Evolutionary conservation across 2,329 filamentous ascomycete genomes (phyloP).

Genomic region (Bipolaris gigantea): DNA sequence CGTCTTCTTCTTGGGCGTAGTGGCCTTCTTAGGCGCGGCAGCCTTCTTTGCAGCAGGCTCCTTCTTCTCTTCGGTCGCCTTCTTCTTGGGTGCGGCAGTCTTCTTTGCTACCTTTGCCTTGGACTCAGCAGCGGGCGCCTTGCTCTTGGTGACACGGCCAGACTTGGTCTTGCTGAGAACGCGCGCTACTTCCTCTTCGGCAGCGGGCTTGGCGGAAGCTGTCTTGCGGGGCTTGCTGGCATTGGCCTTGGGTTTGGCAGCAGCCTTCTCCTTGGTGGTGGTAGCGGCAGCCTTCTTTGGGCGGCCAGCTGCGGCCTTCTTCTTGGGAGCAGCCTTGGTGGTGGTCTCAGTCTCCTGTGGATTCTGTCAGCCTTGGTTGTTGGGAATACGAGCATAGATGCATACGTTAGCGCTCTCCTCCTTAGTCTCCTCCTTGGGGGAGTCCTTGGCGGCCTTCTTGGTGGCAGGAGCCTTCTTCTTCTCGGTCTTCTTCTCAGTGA

Average conservation of each 20-base stretch:
- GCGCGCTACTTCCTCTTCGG: slow-evolving; percentile 67
- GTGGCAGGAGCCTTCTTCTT: slow-evolving; percentile 33
- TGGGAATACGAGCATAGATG: not conserved
- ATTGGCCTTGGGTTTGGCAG: slow-evolving; percentile 49
- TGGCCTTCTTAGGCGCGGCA: slow-evolving; percentile 47
- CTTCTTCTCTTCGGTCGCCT: slow-evolving; percentile 34
- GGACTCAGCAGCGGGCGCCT: slow-evolving; percentile 46
- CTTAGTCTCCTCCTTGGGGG: not conserved
- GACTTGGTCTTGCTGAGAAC: slow-evolving; percentile 81
- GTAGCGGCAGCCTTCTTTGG: slow-evolving; percentile 32
- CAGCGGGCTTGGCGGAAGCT: slow-evolving; percentile 60
- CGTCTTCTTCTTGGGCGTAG: slow-evolving; percentile 53
- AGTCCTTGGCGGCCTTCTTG: slow-evolving; percentile 26
- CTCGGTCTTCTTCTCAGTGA: slow-evolving; percentile 25
- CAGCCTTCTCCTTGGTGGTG: slow-evolving; percentile 34
- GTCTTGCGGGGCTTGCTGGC: slow-evolving; percentile 54
- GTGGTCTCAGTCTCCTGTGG: slow-evolving; percentile 34
- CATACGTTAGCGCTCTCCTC: slow-evolving; percentile 25
- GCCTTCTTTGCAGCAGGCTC: slow-evolving; percentile 46
- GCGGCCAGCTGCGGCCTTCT: slow-evolving; percentile 19
- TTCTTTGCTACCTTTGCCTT: slow-evolving; percentile 10
- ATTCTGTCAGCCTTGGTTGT: slow-evolving; percentile 14
- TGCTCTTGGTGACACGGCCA: slow-evolving; percentile 77
- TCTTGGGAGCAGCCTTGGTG: slow-evolving; percentile 26
- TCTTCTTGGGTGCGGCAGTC: slow-evolving; percentile 34